Evolutionary conservation across 331 rosid species (phyloP), one percentile per base, ranked within the genome.

Genomic region (Cydonia oblonga): DNA sequence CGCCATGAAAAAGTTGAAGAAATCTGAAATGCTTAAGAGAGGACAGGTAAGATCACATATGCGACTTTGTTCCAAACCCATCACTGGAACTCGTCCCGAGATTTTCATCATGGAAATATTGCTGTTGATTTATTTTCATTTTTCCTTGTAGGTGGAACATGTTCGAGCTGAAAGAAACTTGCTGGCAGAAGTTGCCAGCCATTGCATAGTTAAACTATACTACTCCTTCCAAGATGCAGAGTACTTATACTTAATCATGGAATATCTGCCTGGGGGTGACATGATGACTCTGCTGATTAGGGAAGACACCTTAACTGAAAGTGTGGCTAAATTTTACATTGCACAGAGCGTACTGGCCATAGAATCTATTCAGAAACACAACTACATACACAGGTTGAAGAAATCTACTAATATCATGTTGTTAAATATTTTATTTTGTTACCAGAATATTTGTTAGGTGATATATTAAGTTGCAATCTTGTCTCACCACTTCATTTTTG

Each of bases 241-340:
- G 51, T 89, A 85, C 77, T 86, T 95, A 81, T 95, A 95, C 81
- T 84, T 95, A 79, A 91, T 95, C 19, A 95, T 95, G 99, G 99
- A 95, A 85, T 95, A 95, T 83, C 93, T 95, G 6, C 99, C 99
- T 66, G 99, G 99, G 52, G 99, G 99, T 78, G 99, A 95, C 85
- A 69, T 95, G 84, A 95, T 95, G 99, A 95, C 97, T 76, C 84
- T 95, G 72, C 86, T 95, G 77, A 95, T 95, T 84, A 91, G 99
- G 82, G 99, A 91, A 87, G 97, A 91, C 76, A 95, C 96, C 70
- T 84, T 95, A 78, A 80, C 88, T 74, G 99, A 95, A 84, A 76
- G 69, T 78, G 92, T 91, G 76, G 87, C 97, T 74, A 89, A 82
- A 76, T 95, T 95, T 87, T 95, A 95, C 85, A 89, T 95, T 73